phyloP scores from a whole-genome alignment of 331 rosid species.

The Saraca asoca region DNA sequence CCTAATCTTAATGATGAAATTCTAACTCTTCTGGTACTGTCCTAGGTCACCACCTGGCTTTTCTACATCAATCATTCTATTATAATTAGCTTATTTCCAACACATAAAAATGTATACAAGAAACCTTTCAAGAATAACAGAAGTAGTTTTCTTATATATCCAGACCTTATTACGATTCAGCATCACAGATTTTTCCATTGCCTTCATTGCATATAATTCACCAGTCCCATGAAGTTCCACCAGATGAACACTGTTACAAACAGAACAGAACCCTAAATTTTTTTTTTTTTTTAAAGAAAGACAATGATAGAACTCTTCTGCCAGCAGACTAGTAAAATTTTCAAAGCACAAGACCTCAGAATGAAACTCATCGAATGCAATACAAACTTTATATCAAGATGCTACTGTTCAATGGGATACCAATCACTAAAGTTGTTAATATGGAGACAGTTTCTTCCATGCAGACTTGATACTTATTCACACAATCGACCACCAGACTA shows the following conservation, averaged over 20 bases:
- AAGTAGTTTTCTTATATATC: slow-evolving; percentile 30
- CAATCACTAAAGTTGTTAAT: too few species aligned
- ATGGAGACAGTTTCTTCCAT: too few species aligned
- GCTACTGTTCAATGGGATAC: background rate
- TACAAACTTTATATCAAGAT: too few species aligned
- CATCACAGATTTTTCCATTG: slow-evolving; percentile 87
- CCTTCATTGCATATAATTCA: slow-evolving; percentile 92
- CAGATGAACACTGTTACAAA: slow-evolving; percentile 77
- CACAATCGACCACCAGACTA: too few species aligned
- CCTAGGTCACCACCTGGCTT: too few species aligned
- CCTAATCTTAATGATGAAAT: too few species aligned
- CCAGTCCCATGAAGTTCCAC: slow-evolving; percentile 82
- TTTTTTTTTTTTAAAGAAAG: slow-evolving; percentile 3
- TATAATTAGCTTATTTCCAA: slow-evolving; percentile 9
- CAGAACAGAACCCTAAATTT: slow-evolving; percentile 30
- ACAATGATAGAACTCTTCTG: slow-evolving; percentile 3
- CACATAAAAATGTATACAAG: background rate
- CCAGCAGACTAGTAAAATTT: background rate
- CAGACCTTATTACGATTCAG: slow-evolving; percentile 89
- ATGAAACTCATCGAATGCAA: background rate
- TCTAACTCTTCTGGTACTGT: too few species aligned
- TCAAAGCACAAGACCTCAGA: background rate
- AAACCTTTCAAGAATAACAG: slow-evolving; percentile 23
- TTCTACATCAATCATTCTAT: background rate
- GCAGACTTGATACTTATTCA: too few species aligned